Base-by-base conservation (phyloP, 768 basidiomycete genomes). In the Rubroboletus satanas region DNA sequence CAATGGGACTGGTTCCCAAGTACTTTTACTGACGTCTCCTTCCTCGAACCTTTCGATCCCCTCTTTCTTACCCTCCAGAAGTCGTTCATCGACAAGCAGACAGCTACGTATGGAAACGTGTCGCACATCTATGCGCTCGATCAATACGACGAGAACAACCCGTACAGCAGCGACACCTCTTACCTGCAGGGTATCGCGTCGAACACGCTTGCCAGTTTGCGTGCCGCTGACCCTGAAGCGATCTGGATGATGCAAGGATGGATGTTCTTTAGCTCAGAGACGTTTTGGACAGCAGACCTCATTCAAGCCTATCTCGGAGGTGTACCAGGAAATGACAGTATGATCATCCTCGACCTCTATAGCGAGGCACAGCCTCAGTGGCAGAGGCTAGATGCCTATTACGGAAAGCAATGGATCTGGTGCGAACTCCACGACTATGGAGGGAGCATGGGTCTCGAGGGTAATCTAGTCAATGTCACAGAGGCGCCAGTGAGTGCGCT, bases 241-340 rank as follows among this genome's bases (percentile, higher is more conserved):
- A 47, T 71, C 11, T 76, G 75, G 75, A 63, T 77, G 53, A 71
- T 76, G 70, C 75, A 77, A 37, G 75, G 74, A 17, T 77, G 75
- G 75, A 58, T 76, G 49, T 75, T 76, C 63, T 75, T 70, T 56
- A 65, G 63, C 42, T 63, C 62, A 43, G 61, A 65, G 28, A 36
- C 65, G 1, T 77, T 75, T 62, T 77, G 75, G 75, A 75, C 72
- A 18, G 45, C 68, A 33, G 75, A 75, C 2, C 73, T 70, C 49
- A 66, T 76, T 45, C 63, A 69, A 39, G 74, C 75, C 5, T 77
- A 72, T 60, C 69, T 77, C 10, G 68, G 69, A 17, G 75, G 74
- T 29, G 72, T 72, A 8, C 65, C 72, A 11, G 69, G 61, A 3
- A 67, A 70, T 37, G 70, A 75, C 48, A 69, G 63, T 49, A 70